These are phyloP conservation scores for Phytophthora pini DNA, from an alignment of 352 stramenopile species.

Conservation along the genomic window DNA sequence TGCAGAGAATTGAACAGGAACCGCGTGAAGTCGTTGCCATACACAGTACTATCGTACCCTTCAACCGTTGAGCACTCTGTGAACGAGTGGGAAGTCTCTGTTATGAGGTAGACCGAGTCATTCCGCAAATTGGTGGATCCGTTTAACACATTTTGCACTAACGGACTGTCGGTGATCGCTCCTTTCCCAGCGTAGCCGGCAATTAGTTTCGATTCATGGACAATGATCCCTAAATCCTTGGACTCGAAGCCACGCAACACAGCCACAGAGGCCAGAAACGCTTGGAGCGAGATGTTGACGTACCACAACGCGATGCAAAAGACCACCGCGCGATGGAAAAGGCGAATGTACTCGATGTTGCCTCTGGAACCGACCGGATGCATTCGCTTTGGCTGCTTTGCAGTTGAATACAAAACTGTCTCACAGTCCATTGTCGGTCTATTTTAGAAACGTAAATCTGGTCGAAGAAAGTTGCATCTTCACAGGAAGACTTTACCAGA, in stretches of 20 bases:
- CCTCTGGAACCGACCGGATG: too few species aligned
- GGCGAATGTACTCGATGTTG: constrained; percentile 3
- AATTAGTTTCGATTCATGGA: constrained; percentile 24
- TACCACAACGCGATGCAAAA: constrained; percentile 29
- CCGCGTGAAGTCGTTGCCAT: constrained; percentile 31
- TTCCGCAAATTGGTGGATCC: constrained; percentile 26
- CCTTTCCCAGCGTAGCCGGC: constrained; percentile 18
- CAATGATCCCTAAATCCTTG: constrained; percentile 14
- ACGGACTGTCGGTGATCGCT: constrained; percentile 27
- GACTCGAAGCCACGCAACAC: constrained; percentile 28
- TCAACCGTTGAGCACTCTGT: constrained; percentile 6
- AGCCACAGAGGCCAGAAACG: constrained; percentile 14
- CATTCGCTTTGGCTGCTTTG: too few species aligned
- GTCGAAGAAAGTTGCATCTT: too few species aligned
- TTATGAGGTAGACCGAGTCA: constrained; percentile 42
- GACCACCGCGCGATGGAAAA: constrained; percentile 24
- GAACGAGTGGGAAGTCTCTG: constrained; percentile 10
- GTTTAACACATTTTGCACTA: constrained; percentile 27
- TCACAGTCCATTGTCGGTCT: too few species aligned
- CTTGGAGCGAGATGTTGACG: constrained; percentile 25
- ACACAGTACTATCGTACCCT: constrained; percentile 25
- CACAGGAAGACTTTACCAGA: too few species aligned
- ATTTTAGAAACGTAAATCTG: too few species aligned
- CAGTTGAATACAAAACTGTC: too few species aligned
- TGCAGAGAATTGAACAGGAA: constrained; percentile 29